A percentile compares a stretch with the other conserved stretches of the same genome.
These are phyloP conservation scores for Starmerella tilneyi DNA, from an alignment of 805 yeast genomes.

Conservation along the genomic window DNA sequence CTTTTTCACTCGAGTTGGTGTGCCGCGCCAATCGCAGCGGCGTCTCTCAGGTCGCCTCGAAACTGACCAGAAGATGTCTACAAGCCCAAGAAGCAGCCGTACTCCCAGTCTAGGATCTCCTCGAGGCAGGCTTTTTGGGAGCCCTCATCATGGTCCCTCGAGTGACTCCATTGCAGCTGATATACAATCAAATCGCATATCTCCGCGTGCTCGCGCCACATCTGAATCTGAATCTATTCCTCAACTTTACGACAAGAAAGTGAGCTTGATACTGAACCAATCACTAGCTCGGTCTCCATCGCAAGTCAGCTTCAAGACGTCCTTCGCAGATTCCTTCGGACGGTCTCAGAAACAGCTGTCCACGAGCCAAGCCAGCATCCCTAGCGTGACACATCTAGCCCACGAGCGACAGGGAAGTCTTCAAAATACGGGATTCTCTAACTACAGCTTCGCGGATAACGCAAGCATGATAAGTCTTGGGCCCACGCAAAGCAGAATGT, in stretches of 20 bases:
- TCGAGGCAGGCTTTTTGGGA: background rate
- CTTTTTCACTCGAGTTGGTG: constrained; percentile 24
- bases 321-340: constrained; percentile 57
- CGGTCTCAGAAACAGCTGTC: constrained; percentile 6
- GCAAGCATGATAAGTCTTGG: background rate
- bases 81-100: background rate
- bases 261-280: constrained; percentile 59
- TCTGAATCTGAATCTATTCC: constrained; percentile 37
- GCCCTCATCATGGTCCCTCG: no score
- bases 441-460: constrained; percentile 5
- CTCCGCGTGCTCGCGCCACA: constrained; percentile 10
- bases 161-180: background rate
- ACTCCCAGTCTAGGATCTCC: background rate
- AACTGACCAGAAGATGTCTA: background rate
- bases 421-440: background rate
- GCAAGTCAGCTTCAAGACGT: constrained; percentile 64
- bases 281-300: constrained; percentile 67
- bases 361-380: background rate
- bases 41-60: constrained; percentile 1
- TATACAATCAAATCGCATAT: background rate
- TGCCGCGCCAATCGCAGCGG: constrained; percentile 10
- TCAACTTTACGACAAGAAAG: constrained; percentile 68
- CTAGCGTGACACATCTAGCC: background rate
- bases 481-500: background rate
- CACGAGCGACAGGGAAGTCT: constrained; percentile 12